Conservation (phyloP, 768 basidiomycete species). For the Termitomyces eurrhizus region DNA sequence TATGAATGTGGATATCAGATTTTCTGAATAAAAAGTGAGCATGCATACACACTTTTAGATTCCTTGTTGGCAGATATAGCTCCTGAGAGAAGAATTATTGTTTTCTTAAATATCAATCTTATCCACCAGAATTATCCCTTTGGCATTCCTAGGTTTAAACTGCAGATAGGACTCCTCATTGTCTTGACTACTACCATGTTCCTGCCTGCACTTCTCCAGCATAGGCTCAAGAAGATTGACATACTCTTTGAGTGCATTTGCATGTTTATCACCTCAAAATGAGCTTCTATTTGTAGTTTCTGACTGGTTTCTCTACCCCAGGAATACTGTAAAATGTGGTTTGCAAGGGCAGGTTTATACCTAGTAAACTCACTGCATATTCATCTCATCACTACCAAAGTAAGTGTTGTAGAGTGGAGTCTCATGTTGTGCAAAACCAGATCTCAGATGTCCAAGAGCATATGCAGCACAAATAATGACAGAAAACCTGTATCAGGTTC, state of each 20-base stretch:
- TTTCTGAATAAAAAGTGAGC: background rate
- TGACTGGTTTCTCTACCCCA: constrained; percentile 40
- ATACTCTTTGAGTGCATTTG: constrained; percentile 36
- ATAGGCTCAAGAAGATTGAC: constrained; percentile 37
- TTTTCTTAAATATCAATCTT: constrained; percentile 18
- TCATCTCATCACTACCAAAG: no score
- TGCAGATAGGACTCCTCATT: constrained; percentile 28
- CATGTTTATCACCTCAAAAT: constrained; percentile 42
- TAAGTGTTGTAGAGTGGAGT: no score
- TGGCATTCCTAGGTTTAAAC: constrained; percentile 24
- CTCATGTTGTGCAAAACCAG: no score
- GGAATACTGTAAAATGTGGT: constrained; percentile 29
- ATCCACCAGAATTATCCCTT: constrained; percentile 17
- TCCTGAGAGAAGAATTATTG: constrained; percentile 28
- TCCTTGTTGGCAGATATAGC: constrained; percentile 35
- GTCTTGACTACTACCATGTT: constrained; percentile 28
- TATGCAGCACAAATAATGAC: no score
- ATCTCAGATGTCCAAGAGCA: no score
- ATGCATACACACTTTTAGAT: constrained; percentile 29
- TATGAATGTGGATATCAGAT: constrained; percentile 14
- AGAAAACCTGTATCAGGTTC: no score
- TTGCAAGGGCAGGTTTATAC: no score
- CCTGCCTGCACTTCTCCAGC: constrained; percentile 36
- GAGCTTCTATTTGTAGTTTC: constrained; percentile 40
- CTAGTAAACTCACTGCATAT: no score